These are phyloP conservation scores for Pulveroboletus ravenelii DNA, from an alignment of 768 basidiomycete genomes.

Conservation along the genomic window DNA sequence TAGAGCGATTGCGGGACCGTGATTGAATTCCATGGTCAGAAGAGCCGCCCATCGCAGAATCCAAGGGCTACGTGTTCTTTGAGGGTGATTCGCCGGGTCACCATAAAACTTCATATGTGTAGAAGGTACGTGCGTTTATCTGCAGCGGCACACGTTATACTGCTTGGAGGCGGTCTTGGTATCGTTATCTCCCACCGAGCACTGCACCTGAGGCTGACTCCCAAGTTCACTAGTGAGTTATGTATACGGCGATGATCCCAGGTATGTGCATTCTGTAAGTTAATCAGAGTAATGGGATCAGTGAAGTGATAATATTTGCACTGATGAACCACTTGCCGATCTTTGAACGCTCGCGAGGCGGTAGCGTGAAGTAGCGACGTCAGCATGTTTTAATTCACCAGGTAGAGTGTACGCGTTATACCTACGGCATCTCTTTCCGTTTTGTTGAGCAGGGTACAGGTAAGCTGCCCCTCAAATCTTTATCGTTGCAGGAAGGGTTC, in stretches of 20 bases:
- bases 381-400: background rate
- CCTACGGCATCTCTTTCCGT: background rate
- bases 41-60: too few relatives aligned
- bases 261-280: background rate
- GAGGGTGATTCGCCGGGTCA: background rate
- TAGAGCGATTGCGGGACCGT: too few relatives aligned
- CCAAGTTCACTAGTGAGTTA: background rate
- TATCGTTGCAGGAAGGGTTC: background rate
- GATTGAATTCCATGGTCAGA: background rate
- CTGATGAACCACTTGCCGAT: background rate
- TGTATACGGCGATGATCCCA: background rate
- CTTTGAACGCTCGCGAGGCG: background rate
- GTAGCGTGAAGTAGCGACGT: background rate
- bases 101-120: background rate
- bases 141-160: background rate
- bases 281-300: background rate
- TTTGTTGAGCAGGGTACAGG: background rate
- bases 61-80: background rate
- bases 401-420: background rate
- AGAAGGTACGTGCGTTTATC: background rate
- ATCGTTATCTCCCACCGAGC: background rate
- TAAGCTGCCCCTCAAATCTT: background rate
- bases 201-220: background rate
- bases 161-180: background rate
- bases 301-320: background rate